These are phyloP conservation scores for Metschnikowia drakensbergensis DNA, from an alignment of 805 yeast species.

Conservation along the genomic window DNA sequence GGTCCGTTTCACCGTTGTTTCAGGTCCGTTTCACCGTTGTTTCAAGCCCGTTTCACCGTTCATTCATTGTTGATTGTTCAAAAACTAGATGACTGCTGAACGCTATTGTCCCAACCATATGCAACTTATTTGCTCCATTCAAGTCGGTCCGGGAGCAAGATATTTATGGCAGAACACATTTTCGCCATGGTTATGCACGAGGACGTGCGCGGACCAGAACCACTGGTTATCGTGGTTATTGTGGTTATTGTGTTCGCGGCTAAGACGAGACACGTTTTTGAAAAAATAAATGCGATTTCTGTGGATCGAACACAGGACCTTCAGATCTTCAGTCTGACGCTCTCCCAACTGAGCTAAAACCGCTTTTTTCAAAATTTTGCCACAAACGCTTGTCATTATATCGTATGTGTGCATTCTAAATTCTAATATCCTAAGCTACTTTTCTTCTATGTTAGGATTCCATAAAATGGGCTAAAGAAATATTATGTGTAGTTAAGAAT, in stretches of 20 bases:
- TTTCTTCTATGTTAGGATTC: no score
- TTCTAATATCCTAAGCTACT: no score
- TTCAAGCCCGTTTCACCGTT: not conserved
- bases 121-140: not conserved
- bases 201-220: not conserved
- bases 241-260: slow-evolving; percentile 1
- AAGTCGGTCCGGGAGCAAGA: no score
- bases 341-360: slow-evolving; percentile 29
- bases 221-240: not conserved
- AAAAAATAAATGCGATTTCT: slow-evolving; percentile 21
- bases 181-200: not conserved
- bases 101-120: no score
- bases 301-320: slow-evolving; percentile 27
- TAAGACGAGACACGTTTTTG: not conserved
- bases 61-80: not conserved
- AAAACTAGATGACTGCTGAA: no score
- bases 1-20: not conserved
- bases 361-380: slow-evolving; percentile 8
- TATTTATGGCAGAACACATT: no score
- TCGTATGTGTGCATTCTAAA: no score
- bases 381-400: no score
- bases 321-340: slow-evolving; percentile 26
- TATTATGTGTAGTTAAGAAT: no score
- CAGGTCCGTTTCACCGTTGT: not conserved
- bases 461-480: no score